phyloP scores from a whole-genome alignment of 495 filamentous ascomycete species.

The Polyplosphaeria fusca region DNA sequence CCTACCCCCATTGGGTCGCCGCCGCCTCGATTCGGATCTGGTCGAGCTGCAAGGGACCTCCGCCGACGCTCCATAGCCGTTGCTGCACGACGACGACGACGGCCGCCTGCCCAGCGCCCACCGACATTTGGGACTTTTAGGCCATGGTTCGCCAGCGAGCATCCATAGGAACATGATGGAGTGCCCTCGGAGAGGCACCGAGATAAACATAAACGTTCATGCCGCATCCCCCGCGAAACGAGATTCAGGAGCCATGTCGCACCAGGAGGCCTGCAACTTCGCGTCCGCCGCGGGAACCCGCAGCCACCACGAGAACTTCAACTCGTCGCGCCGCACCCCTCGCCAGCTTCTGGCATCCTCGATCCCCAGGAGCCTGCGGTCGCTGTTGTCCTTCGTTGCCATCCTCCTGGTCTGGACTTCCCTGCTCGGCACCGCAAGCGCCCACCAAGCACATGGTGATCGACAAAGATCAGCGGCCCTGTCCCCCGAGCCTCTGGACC shows the following conservation, averaged over 20 bases:
- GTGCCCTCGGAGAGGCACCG: not conserved
- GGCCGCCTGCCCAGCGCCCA: not conserved
- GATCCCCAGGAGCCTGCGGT: not conserved
- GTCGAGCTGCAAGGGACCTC: not conserved
- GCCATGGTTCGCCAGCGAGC: slow-evolving; percentile 6
- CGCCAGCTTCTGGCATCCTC: not conserved
- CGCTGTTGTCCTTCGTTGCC: slow-evolving; percentile 17
- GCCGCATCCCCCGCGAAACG: slow-evolving; percentile 11
- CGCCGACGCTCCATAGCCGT: not conserved
- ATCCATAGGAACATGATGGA: slow-evolving; percentile 2
- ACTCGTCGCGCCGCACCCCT: not conserved
- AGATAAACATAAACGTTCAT: not conserved
- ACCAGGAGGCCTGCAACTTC: slow-evolving; percentile 14
- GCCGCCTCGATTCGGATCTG: not conserved
- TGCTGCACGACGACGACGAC: not conserved
- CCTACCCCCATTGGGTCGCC: not conserved
- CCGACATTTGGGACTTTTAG: not conserved
- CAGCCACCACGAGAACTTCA: not conserved
- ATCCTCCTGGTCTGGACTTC: slow-evolving; percentile 12
- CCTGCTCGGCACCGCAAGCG: slow-evolving; percentile 17
- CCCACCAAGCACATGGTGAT: slow-evolving; percentile 23
- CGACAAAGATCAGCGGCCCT: slow-evolving; percentile 20
- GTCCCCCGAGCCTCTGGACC: not conserved
- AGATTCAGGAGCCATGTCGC: slow-evolving; percentile 12
- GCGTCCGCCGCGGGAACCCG: not conserved